phyloP scores from a whole-genome alignment of 306 rosid genomes.

The Quercus alba region DNA sequence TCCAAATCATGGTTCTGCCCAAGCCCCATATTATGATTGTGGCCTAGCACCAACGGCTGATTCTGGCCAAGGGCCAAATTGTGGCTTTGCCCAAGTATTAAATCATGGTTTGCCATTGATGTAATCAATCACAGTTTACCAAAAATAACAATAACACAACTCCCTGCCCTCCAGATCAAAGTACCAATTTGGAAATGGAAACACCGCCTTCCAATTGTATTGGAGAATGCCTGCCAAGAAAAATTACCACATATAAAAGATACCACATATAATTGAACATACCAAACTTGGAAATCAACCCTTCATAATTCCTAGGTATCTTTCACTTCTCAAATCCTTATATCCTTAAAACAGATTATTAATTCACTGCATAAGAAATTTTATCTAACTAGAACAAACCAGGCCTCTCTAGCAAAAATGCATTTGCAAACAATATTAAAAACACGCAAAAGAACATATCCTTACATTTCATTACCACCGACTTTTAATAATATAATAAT shows the following conservation, averaged over 20 bases:
- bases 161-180: conserved; percentile 27
- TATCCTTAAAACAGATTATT: not conserved
- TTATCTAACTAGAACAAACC: not conserved
- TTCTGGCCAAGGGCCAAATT: conserved; percentile 62
- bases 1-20: conserved; percentile 60
- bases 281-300: conserved; percentile 15
- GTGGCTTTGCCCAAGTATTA: conserved; percentile 71
- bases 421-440: not conserved
- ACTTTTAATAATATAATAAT: not conserved
- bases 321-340: conserved; percentile 15
- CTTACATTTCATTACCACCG: not conserved
- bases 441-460: not conserved
- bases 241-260: conserved; percentile 13
- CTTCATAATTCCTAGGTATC: not conserved
- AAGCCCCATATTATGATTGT: conserved; percentile 56
- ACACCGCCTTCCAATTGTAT: conserved; percentile 4
- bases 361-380: not conserved
- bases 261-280: conserved; percentile 2
- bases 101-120: conserved; percentile 70
- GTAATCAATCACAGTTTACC: conserved; percentile 15
- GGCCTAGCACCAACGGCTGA: conserved; percentile 59
- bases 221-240: conserved; percentile 38
- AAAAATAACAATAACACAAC: conserved; percentile 9
- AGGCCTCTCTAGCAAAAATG: not conserved
- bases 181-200: conserved; percentile 13